A percentile compares a stretch with the other conserved stretches of the same genome.
Conservation (phyloP, 2,329 filamentous ascomycete species). For the Aspergillus spinulosporus region DNA sequence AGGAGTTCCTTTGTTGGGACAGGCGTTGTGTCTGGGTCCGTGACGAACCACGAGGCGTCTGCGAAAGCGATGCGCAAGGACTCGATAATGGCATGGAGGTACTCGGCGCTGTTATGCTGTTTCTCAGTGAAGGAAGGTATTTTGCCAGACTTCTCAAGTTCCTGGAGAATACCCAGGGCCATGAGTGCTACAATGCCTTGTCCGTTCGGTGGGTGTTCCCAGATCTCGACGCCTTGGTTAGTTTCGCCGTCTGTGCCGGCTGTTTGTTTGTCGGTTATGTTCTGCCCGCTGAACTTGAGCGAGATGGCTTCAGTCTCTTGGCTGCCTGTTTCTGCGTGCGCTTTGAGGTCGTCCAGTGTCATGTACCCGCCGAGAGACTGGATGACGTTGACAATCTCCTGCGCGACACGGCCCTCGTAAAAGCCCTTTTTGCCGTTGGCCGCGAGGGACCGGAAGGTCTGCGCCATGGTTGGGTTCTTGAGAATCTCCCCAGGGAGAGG, state of each 20-base stretch:
- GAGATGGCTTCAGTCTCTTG: constrained; percentile 85
- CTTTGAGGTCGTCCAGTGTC: constrained; percentile 73
- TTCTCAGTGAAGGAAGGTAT: constrained; percentile 68
- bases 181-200: constrained; percentile 95
- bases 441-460: constrained; percentile 77
- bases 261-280: constrained; percentile 51
- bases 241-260: constrained; percentile 45
- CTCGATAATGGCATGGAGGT: constrained; percentile 86
- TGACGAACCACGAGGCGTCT: constrained; percentile 85
- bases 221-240: constrained; percentile 67
- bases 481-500: constrained; percentile 83
- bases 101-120: constrained; percentile 79
- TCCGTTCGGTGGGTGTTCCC: constrained; percentile 96
- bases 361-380: constrained; percentile 74
- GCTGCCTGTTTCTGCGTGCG: constrained; percentile 71
- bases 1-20: constrained; percentile 72
- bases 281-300: constrained; percentile 71
- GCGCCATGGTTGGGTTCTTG: constrained; percentile 77
- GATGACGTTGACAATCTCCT: constrained; percentile 77
- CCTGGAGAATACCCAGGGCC: constrained; percentile 86
- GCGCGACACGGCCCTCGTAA: constrained; percentile 80
- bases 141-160: constrained; percentile 72
- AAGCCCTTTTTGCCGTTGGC: constrained; percentile 85
- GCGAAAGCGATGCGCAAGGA: constrained; percentile 85
- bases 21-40: constrained; percentile 71